Evolutionary conservation across 257 asterid genomes (phyloP), one percentile per base, ranked within the genome.

Genomic region (Lycium ferocissimum): DNA sequence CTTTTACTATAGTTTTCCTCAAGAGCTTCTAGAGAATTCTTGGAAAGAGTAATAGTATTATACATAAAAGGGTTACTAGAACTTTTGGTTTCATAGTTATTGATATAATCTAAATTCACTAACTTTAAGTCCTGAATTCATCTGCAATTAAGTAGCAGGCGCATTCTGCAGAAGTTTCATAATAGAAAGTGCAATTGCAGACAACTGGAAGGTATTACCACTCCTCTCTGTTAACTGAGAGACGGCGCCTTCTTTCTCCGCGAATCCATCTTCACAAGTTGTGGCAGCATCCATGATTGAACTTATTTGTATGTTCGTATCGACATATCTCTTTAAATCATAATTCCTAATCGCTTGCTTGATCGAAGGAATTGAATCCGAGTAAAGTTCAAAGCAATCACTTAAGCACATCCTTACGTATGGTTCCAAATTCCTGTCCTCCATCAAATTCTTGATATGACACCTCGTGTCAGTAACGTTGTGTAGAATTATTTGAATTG

Each of bases 401-500:
- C 11, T 49, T 62, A 95, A 87, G 49, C 92, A 90, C 58, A 63
- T 89, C 87, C 71, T 84, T 0, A 62, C 62, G 14, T 86, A 88
- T 1, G 88, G 91, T 79, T 85, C 90, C 78, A 84, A 8, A 26
- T 73, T 92, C 81, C 22, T 72, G 83, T 65, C 83, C 17, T 66
- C 88, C 75, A 90, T 8, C 66, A 92, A 11, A 35, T 87, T 92
- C 56, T 84, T 92, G 81, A 96, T 81, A 79, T 66, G 33, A 71
- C 93, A 90, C 38, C 92, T 93, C 1, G 98, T 91, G 56, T 94
- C 95, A 11, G 97, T 96, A 12, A 94, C 65, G 85, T 96, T 96
- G 90, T 90, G 85, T 0, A 91, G 88, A 3, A 91, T 65, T 9
- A 92, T 88, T 6, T 94, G 40, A 82, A 96, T 87, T 9, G 96